Conservation (phyloP, 2,329 filamentous ascomycete genomes). For the Parastagonospora avenae region DNA sequence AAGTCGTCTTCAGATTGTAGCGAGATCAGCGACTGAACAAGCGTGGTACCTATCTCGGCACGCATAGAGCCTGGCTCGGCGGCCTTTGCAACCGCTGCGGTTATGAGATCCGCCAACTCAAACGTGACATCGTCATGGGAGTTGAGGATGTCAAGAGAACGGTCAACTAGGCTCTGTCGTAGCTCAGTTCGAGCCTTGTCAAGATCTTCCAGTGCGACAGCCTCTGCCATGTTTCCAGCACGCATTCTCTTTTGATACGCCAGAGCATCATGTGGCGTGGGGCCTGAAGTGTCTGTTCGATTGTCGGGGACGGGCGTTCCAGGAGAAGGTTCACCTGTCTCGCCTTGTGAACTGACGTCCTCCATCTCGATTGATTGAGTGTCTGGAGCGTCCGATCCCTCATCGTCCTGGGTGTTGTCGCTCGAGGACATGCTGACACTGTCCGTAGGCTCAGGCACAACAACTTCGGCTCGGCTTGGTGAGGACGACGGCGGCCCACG, state of each 20-base stretch:
- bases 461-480: conserved; percentile 40
- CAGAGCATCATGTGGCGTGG: conserved; percentile 28
- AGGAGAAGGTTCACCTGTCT: conserved; percentile 13
- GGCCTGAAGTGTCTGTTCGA: conserved; percentile 14
- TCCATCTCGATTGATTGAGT: conserved; percentile 49
- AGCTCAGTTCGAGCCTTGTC: conserved; percentile 76
- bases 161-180: conserved; percentile 79
- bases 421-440: conserved; percentile 31
- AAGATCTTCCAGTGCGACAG: conserved; percentile 75
- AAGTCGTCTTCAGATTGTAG: conserved; percentile 64
- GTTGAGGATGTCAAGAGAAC: conserved; percentile 87
- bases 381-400: conserved; percentile 34
- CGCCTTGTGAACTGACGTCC: conserved; percentile 29
- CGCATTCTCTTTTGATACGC: conserved; percentile 42
- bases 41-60: conserved; percentile 78
- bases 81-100: conserved; percentile 68
- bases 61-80: conserved; percentile 64
- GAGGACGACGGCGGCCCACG: conserved; percentile 35
- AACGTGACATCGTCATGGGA: conserved; percentile 87
- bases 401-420: conserved; percentile 31
- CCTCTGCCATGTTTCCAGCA: conserved; percentile 41
- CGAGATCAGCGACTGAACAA: conserved; percentile 81
- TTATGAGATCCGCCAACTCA: conserved; percentile 86
- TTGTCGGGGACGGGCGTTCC: conserved; percentile 24
- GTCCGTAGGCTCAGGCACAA: conserved; percentile 39